phyloP scores from a whole-genome alignment of 2,329 filamentous ascomycete genomes.

The Apiospora aurea region DNA sequence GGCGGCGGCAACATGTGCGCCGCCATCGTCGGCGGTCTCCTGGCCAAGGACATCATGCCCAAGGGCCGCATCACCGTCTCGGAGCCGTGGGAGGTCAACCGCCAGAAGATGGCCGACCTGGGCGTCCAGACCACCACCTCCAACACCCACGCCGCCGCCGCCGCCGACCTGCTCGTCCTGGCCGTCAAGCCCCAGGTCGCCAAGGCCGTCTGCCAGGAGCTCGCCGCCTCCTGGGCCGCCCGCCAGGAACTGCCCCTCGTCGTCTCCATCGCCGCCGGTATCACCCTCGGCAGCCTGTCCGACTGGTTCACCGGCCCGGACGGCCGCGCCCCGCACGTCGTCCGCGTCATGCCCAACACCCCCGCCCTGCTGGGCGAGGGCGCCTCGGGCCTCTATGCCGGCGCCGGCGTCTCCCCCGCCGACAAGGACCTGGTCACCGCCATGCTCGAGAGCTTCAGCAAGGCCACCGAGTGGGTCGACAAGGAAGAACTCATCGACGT shows the following conservation, averaged over 20 bases:
- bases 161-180: slow-evolving; percentile 55
- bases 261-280: slow-evolving; percentile 58
- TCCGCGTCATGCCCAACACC: slow-evolving; percentile 62
- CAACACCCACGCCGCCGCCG: slow-evolving; percentile 52
- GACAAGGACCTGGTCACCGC: slow-evolving; percentile 52
- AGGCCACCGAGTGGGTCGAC: slow-evolving; percentile 57
- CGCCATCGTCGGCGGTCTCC: slow-evolving; percentile 58
- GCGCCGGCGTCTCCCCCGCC: slow-evolving; percentile 47
- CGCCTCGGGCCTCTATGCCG: slow-evolving; percentile 55
- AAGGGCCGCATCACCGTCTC: slow-evolving; percentile 55
- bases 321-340: slow-evolving; percentile 50
- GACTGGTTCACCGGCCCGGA: slow-evolving; percentile 50
- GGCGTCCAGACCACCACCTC: slow-evolving; percentile 55
- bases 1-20: slow-evolving; percentile 61
- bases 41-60: slow-evolving; percentile 48
- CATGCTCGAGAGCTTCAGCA: slow-evolving; percentile 54
- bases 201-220: slow-evolving; percentile 54
- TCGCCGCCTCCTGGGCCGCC: slow-evolving; percentile 48
- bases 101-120: slow-evolving; percentile 53
- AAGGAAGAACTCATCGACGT: slow-evolving; percentile 57
- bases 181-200: slow-evolving; percentile 61
- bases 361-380: slow-evolving; percentile 59
- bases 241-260: slow-evolving; percentile 47
- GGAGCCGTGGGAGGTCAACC: slow-evolving; percentile 61
- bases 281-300: slow-evolving; percentile 52